Evolutionary conservation across 1,139 yeast species (phyloP).

Genomic region (Taiozyma sp.): DNA sequence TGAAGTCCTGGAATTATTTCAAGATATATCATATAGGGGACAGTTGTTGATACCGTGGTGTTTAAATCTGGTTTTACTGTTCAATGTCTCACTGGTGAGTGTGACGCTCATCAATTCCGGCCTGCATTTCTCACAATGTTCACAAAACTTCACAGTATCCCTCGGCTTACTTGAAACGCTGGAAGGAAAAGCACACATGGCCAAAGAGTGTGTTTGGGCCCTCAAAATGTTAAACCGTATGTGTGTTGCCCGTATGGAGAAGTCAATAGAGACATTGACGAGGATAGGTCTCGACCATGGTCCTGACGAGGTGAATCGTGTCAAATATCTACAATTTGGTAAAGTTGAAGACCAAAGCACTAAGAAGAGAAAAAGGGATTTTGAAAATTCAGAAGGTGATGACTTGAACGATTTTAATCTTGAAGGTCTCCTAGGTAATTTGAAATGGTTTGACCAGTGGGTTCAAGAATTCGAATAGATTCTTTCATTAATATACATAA

Average conservation of each 20-base stretch:
- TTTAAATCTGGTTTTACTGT: slow-evolving; percentile 39
- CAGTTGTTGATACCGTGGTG: slow-evolving; percentile 50
- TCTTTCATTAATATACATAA: neutral
- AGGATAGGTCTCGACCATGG: slow-evolving; percentile 53
- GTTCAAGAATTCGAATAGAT: slow-evolving; percentile 9
- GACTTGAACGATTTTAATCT: slow-evolving; percentile 1
- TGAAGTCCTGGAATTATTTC: slow-evolving; percentile 33
- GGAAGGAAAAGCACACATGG: slow-evolving; percentile 37
- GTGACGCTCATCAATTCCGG: slow-evolving; percentile 42
- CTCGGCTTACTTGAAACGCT: slow-evolving; percentile 23
- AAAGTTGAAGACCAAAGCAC: slow-evolving; percentile 21
- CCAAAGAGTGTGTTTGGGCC: slow-evolving; percentile 60
- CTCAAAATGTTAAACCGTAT: slow-evolving; percentile 51
- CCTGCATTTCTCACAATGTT: slow-evolving; percentile 20
- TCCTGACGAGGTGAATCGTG: slow-evolving; percentile 45
- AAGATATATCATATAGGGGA: slow-evolving; percentile 32
- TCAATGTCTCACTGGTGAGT: slow-evolving; percentile 41
- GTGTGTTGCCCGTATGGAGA: slow-evolving; percentile 39
- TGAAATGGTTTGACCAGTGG: slow-evolving; percentile 52
- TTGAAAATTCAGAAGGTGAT: neutral
- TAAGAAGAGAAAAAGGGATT: neutral
- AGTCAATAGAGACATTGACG: slow-evolving; percentile 33
- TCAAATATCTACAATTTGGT: slow-evolving; percentile 44
- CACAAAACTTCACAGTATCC: slow-evolving; percentile 19
- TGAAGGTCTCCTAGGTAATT: slow-evolving; percentile 35